Evolutionary conservation across 1,284 basidiomycete genomes (phyloP).

Genomic region (Microbotryum scabiosae): DNA sequence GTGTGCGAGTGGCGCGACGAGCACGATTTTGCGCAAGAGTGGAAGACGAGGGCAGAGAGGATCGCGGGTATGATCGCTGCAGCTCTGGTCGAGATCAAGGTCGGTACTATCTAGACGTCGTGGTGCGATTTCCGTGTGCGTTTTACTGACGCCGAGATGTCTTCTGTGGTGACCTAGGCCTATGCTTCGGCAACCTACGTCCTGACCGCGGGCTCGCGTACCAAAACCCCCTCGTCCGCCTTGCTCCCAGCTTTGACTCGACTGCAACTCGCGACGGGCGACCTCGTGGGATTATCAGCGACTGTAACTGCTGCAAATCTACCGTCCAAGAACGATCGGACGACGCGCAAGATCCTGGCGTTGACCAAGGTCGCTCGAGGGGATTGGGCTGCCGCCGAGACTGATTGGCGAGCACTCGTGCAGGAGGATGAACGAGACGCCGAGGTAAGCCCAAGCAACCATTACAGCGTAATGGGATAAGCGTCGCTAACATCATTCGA

Average conservation of each 20-base stretch:
- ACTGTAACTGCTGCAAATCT: constrained; percentile 51
- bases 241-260: constrained; percentile 59
- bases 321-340: constrained; percentile 39
- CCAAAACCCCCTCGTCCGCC: constrained; percentile 45
- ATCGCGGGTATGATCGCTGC: constrained; percentile 61
- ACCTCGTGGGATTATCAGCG: constrained; percentile 50
- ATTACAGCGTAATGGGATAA: no score
- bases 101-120: constrained; percentile 32
- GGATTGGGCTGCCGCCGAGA: constrained; percentile 54
- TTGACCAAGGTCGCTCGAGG: constrained; percentile 57
- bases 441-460: constrained; percentile 45
- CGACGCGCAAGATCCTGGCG: constrained; percentile 55
- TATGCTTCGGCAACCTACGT: constrained; percentile 51
- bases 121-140: no score
- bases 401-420: constrained; percentile 46
- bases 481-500: neutral
- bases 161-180: neutral
- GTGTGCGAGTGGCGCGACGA: constrained; percentile 35
- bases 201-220: constrained; percentile 39
- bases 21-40: constrained; percentile 45
- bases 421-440: constrained; percentile 52
- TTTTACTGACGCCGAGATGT: constrained; percentile 45
- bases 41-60: constrained; percentile 64
- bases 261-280: constrained; percentile 63
- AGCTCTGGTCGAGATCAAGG: constrained; percentile 66